A percentile compares a stretch with the other conserved stretches of the same genome.
Evolutionary conservation across 106 monocot genomes (phyloP).

Genomic region (Phalaenopsis equestris): DNA sequence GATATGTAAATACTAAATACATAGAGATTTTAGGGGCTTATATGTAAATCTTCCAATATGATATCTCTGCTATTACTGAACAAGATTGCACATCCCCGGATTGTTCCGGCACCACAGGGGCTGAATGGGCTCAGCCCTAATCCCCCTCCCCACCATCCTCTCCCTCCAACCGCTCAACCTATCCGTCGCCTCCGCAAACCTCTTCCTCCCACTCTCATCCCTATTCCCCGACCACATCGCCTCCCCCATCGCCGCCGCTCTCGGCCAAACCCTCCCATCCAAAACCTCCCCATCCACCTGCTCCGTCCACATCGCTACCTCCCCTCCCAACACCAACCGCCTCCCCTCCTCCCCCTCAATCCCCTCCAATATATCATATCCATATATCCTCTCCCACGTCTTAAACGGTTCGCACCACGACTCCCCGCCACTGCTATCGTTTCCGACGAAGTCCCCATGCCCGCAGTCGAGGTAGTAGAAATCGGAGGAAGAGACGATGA

Average conservation of each 20-base stretch:
- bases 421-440: conserved; percentile 67
- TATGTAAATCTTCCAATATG: too few relatives aligned
- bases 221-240: conserved; percentile 78
- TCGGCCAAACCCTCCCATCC: conserved; percentile 73
- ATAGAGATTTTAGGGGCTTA: too few relatives aligned
- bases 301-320: conserved; percentile 94
- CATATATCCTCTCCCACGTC: conserved; percentile 26
- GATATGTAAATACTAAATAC: too few relatives aligned
- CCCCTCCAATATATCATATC: conserved; percentile 23
- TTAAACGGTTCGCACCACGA: conserved; percentile 62
- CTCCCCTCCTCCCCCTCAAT: conserved; percentile 38
- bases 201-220: conserved; percentile 46
- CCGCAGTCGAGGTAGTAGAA: conserved; percentile 98
- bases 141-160: conserved; percentile 69
- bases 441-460: conserved; percentile 69
- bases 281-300: conserved; percentile 67
- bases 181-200: conserved; percentile 68
- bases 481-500: conserved; percentile 77
- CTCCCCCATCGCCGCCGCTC: conserved; percentile 80
- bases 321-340: conserved; percentile 63
- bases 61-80: not conserved
- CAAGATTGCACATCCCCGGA: conserved; percentile 70
- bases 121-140: conserved; percentile 84
- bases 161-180: conserved; percentile 76
- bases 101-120: conserved; percentile 60